Conservation (phyloP, 75 land plant species). For the Isoetes taiwanensis region DNA sequence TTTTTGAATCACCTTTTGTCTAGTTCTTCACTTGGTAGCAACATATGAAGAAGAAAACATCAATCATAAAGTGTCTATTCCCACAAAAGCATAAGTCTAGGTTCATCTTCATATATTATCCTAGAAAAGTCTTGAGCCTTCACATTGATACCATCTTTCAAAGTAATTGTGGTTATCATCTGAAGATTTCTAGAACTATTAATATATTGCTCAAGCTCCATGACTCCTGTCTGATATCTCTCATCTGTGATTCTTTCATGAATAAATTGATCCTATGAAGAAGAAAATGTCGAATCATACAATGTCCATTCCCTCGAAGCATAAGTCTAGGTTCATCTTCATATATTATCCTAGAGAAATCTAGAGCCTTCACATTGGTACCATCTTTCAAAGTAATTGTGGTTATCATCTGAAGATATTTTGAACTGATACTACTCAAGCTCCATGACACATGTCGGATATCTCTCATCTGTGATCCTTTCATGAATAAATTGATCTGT, state of each 20-base stretch:
- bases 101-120: neutral
- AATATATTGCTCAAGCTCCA: neutral
- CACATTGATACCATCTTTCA: neutral
- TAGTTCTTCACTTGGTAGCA: constrained; percentile 5
- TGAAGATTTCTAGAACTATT: neutral
- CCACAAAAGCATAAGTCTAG: neutral
- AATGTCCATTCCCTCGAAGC: too few species aligned
- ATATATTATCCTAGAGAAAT: too few species aligned
- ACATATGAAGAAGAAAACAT: constrained; percentile 1
- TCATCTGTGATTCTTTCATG: neutral
- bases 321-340: too few species aligned
- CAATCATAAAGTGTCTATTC: constrained; percentile 6
- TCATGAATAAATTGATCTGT: constrained; percentile 97
- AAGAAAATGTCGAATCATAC: too few species aligned
- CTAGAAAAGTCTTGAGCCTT: neutral
- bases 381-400: too few species aligned
- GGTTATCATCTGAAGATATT: too few species aligned
- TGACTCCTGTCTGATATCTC: constrained; percentile 5
- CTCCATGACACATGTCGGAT: constrained; percentile 69
- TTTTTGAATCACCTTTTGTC: neutral
- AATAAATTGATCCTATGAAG: constrained; percentile 7
- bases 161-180: neutral
- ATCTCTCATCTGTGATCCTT: constrained; percentile 77
- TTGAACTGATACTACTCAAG: constrained; percentile 82
- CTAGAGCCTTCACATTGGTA: too few species aligned